Conservation (phyloP, 352 stramenopile species). For the Phytophthora macrochlamydospora region DNA sequence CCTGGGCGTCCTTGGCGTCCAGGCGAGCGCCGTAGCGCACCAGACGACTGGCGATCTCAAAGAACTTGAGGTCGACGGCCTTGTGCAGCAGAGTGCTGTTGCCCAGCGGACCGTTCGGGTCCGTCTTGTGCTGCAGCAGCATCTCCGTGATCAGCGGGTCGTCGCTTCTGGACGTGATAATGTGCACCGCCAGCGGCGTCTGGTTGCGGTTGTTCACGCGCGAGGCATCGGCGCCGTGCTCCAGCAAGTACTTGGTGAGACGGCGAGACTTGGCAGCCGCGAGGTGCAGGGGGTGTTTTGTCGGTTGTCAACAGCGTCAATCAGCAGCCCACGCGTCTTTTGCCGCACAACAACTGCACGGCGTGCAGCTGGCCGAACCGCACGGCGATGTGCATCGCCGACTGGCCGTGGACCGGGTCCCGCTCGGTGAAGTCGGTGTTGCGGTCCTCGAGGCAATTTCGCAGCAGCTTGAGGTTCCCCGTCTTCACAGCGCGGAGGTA, state of each 20-base stretch:
- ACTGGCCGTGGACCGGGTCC: conserved; percentile 76
- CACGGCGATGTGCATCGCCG: conserved; percentile 79
- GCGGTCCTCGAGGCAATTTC: conserved; percentile 55
- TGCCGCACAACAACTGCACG: conserved; percentile 74
- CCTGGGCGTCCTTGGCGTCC: conserved; percentile 75
- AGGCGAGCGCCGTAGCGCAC: conserved; percentile 81
- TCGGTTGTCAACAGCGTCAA: conserved; percentile 75
- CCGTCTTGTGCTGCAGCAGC: conserved; percentile 74
- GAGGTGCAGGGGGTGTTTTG: conserved; percentile 83
- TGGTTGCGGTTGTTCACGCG: conserved; percentile 75
- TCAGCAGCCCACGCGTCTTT: conserved; percentile 54
- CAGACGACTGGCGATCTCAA: conserved; percentile 78
- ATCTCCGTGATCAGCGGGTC: conserved; percentile 83
- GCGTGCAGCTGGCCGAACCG: conserved; percentile 79
- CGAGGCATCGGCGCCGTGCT: conserved; percentile 66
- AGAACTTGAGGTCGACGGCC: conserved; percentile 68
- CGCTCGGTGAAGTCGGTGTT: conserved; percentile 66
- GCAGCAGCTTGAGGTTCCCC: conserved; percentile 68
- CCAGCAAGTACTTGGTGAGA: conserved; percentile 83
- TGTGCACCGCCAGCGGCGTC: conserved; percentile 75
- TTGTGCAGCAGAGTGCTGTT: conserved; percentile 78
- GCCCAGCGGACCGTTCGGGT: conserved; percentile 70
- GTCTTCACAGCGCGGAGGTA: conserved; percentile 70
- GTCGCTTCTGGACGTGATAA: conserved; percentile 77
- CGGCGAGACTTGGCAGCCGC: conserved; percentile 81